phyloP scores from a whole-genome alignment of 768 basidiomycete genomes.

The Basidioascus undulatus region DNA sequence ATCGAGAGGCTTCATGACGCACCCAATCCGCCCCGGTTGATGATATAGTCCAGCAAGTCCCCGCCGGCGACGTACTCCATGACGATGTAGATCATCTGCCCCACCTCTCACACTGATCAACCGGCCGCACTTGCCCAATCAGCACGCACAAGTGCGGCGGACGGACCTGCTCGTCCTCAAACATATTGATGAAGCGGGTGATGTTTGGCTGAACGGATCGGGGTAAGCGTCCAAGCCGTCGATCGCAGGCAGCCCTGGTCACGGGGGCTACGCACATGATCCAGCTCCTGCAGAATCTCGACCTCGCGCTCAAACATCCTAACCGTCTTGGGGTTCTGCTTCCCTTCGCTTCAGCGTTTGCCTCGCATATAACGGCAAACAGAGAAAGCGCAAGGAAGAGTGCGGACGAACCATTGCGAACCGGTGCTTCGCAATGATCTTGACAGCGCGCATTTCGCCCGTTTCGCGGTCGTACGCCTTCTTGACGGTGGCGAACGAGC shows the following conservation, averaged over 20 bases:
- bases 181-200: conserved; percentile 52
- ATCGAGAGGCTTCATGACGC: conserved; percentile 13
- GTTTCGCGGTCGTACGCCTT: conserved; percentile 48
- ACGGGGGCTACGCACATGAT: conserved; percentile 26
- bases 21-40: conserved; percentile 35
- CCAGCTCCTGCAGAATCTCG: conserved; percentile 44
- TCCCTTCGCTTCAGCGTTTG: background rate
- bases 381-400: background rate
- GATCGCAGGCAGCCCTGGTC: conserved; percentile 13
- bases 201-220: conserved; percentile 32
- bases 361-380: background rate
- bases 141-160: too few species aligned
- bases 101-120: conserved; percentile 47
- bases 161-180: conserved; percentile 35
- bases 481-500: conserved; percentile 74
- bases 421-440: conserved; percentile 39
- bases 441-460: conserved; percentile 60
- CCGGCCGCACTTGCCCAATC: too few species aligned
- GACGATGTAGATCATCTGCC: conserved; percentile 20
- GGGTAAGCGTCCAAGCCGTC: conserved; percentile 15
- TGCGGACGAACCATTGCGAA: background rate
- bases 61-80: conserved; percentile 55
- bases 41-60: conserved; percentile 53
- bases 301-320: conserved; percentile 43
- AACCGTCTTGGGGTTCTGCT: conserved; percentile 11